Conservation (phyloP, 2,329 filamentous ascomycete genomes). For the Coniochaeta pulveracea region DNA sequence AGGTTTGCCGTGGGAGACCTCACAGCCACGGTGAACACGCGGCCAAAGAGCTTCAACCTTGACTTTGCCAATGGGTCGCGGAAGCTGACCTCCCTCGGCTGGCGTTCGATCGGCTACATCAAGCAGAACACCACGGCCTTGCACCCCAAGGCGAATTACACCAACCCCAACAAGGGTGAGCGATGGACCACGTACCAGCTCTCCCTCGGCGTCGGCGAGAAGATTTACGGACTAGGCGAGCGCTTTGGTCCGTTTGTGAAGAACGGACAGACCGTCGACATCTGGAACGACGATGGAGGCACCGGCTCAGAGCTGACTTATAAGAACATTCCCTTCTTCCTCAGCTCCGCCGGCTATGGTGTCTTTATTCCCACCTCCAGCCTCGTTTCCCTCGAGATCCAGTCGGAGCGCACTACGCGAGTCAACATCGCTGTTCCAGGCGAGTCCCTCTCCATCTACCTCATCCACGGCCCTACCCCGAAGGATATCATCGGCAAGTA, state of each 20-base stretch:
- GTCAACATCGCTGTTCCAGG: constrained; percentile 59
- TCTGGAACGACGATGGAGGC: constrained; percentile 54
- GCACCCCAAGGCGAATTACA: constrained; percentile 39
- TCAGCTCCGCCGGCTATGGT: constrained; percentile 62
- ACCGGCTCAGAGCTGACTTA: constrained; percentile 61
- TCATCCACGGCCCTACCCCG: constrained; percentile 60
- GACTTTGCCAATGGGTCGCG: constrained; percentile 39
- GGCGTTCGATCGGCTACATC: constrained; percentile 44
- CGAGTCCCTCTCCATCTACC: constrained; percentile 61
- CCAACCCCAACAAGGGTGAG: constrained; percentile 36
- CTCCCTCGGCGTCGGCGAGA: constrained; percentile 45
- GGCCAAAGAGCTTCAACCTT: constrained; percentile 41
- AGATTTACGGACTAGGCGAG: constrained; percentile 64
- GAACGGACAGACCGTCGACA: constrained; percentile 56
- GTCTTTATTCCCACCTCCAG: constrained; percentile 64
- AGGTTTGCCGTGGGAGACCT: constrained; percentile 40
- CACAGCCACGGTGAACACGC: constrained; percentile 37
- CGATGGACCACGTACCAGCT: constrained; percentile 2
- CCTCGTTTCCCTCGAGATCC: constrained; percentile 59
- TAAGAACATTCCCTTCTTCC: constrained; percentile 61
- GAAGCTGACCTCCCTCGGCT: constrained; percentile 39
- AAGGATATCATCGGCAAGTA: constrained; percentile 63
- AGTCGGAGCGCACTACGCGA: constrained; percentile 60
- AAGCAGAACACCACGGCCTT: constrained; percentile 35
- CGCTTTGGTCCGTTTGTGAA: constrained; percentile 69